Percentiles rank a stretch among this genome's conserved stretches.
These are phyloP conservation scores for Lipomyces orientalis DNA, from an alignment of 805 yeast genomes.

Conservation along the genomic window DNA sequence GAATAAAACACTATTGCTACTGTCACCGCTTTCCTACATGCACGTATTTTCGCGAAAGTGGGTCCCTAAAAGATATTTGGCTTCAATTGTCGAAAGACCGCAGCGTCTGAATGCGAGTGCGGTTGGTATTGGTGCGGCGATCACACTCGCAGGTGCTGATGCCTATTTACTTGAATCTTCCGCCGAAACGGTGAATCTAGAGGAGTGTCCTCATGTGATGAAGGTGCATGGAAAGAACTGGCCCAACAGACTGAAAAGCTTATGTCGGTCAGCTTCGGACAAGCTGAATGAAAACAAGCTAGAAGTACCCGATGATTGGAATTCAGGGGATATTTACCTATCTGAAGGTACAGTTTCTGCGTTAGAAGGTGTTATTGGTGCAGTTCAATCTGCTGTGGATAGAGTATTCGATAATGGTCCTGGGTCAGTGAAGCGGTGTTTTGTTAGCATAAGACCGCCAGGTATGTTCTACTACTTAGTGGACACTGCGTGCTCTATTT, in stretches of 20 bases:
- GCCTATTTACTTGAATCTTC: conserved; percentile 26
- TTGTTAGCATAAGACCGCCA: conserved; percentile 34
- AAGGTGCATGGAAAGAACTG: conserved; percentile 77
- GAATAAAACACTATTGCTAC: conserved; percentile 51
- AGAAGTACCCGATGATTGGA: conserved; percentile 84
- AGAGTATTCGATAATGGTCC: conserved; percentile 48
- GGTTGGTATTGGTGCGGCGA: conserved; percentile 78
- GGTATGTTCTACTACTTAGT: conserved; percentile 14
- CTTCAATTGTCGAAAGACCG: conserved; percentile 82
- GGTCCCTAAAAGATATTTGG: conserved; percentile 69
- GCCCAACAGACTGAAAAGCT: conserved; percentile 62
- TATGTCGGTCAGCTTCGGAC: conserved; percentile 64
- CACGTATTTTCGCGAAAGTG: conserved; percentile 78
- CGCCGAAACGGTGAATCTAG: conserved; percentile 8
- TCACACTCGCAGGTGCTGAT: conserved; percentile 67
- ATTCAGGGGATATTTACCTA: conserved; percentile 79
- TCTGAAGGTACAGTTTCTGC: conserved; percentile 71
- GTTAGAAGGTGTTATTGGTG: conserved; percentile 75
- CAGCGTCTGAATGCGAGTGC: conserved; percentile 76
- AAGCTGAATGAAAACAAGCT: conserved; percentile 60
- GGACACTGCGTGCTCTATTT: conserved; percentile 56
- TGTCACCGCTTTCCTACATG: conserved; percentile 71
- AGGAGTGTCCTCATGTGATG: conserved; percentile 59
- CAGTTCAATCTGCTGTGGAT: conserved; percentile 75
- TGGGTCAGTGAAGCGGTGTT: conserved; percentile 37